phyloP scores from a whole-genome alignment of 2,329 filamentous ascomycete species.

The Claviceps sp. region DNA sequence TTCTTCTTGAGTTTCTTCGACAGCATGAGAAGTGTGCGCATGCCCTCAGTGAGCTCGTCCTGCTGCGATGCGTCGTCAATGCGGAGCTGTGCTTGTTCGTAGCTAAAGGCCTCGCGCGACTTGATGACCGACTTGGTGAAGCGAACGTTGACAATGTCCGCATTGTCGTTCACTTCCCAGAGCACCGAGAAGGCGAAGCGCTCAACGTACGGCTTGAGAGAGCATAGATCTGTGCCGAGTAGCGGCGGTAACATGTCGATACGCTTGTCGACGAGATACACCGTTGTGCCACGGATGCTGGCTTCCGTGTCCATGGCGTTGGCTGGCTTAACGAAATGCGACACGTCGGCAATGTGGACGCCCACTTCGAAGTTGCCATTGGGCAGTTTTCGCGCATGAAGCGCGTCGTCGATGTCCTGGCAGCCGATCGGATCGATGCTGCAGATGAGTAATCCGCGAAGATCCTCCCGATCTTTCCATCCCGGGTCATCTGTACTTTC shows the following conservation, averaged over 20 bases:
- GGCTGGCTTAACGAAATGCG: slow-evolving; percentile 92
- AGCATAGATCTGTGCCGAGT: slow-evolving; percentile 90
- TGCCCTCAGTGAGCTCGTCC: slow-evolving; percentile 80
- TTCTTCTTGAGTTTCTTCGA: slow-evolving; percentile 91
- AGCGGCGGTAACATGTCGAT: slow-evolving; percentile 99
- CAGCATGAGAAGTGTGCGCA: slow-evolving; percentile 73
- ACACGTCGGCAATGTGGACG: slow-evolving; percentile 98
- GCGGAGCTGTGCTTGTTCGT: slow-evolving; percentile 86
- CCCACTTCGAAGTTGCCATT: slow-evolving; percentile 95
- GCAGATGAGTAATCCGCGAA: slow-evolving; percentile 79
- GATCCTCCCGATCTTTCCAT: slow-evolving; percentile 74
- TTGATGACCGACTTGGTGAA: slow-evolving; percentile 98
- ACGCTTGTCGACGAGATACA: slow-evolving; percentile 96
- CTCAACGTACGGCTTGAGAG: slow-evolving; percentile 94
- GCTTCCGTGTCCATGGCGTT: slow-evolving; percentile 97
- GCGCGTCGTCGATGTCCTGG: slow-evolving; percentile 94
- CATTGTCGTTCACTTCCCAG: slow-evolving; percentile 79
- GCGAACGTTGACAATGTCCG: slow-evolving; percentile 69
- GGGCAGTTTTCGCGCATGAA: slow-evolving; percentile 71
- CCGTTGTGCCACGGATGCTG: slow-evolving; percentile 84
- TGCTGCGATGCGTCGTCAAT: slow-evolving; percentile 82
- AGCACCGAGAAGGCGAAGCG: slow-evolving; percentile 74
- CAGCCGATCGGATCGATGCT: slow-evolving; percentile 95
- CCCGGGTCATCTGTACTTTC: slow-evolving; percentile 65
- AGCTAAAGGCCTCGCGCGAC: slow-evolving; percentile 92